A percentile compares a stretch with the other conserved stretches of the same genome.
Conservation (phyloP, 1,284 basidiomycete species). For the Ganoderma sinense region DNA sequence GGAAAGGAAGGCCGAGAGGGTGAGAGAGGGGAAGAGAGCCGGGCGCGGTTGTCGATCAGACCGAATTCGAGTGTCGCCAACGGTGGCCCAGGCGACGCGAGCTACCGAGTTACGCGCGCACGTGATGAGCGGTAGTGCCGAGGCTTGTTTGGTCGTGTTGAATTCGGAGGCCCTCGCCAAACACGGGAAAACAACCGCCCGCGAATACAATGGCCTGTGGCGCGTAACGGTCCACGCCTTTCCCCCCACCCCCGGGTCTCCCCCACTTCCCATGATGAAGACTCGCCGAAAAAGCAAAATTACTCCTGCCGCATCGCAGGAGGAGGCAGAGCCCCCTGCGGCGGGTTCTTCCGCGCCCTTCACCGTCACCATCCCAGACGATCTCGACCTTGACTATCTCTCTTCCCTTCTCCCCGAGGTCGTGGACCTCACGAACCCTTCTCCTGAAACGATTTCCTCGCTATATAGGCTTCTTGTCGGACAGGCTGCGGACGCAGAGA, state of each 20-base stretch:
- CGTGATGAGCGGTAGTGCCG: slow-evolving; percentile 22
- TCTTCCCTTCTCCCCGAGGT: slow-evolving; percentile 59
- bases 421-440: slow-evolving; percentile 59
- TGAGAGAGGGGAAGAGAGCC: neutral
- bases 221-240: slow-evolving; percentile 21
- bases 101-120: slow-evolving; percentile 16
- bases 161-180: slow-evolving; percentile 37
- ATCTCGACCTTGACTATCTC: slow-evolving; percentile 68
- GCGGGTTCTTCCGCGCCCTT: slow-evolving; percentile 30
- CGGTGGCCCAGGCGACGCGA: slow-evolving; percentile 20
- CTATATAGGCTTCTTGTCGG: slow-evolving; percentile 69
- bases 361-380: slow-evolving; percentile 53
- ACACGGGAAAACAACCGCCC: slow-evolving; percentile 36
- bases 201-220: slow-evolving; percentile 24
- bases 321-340: slow-evolving; percentile 33
- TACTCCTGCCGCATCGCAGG: slow-evolving; percentile 42
- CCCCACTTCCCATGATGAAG: slow-evolving; percentile 39
- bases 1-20: neutral
- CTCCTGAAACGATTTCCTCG: slow-evolving; percentile 62
- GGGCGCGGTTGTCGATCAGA: neutral
- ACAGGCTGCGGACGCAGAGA: slow-evolving; percentile 62
- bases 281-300: slow-evolving; percentile 56
- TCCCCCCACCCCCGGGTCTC: slow-evolving; percentile 24
- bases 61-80: slow-evolving; percentile 3
- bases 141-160: slow-evolving; percentile 36